A percentile compares a stretch with the other conserved stretches of the same genome.
phyloP scores from a whole-genome alignment of 2,329 filamentous ascomycete genomes.

The Sporothrix variecibatus region DNA sequence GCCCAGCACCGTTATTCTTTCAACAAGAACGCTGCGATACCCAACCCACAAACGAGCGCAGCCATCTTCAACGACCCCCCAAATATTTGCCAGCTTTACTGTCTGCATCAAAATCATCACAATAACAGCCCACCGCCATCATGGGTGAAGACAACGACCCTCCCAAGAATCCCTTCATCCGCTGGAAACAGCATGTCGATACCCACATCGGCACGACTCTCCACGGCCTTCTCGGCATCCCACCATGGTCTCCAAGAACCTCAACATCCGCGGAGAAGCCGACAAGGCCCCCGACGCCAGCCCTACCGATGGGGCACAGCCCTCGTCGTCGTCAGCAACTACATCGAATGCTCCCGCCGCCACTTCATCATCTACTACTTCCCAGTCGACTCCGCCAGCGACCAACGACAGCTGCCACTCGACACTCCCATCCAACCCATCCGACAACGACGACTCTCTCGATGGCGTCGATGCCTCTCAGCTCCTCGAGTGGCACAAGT shows the following conservation, averaged over 20 bases:
- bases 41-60: background rate
- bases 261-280: conserved; percentile 31
- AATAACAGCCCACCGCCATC: background rate
- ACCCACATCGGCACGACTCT: conserved; percentile 40
- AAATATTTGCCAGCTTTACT: background rate
- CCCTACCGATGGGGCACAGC: background rate
- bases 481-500: conserved; percentile 39
- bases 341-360: background rate
- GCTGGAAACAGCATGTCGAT: conserved; percentile 47
- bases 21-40: conserved; percentile 21
- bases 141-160: conserved; percentile 33
- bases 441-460: conserved; percentile 24
- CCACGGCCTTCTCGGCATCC: conserved; percentile 36
- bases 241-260: conserved; percentile 34
- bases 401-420: background rate
- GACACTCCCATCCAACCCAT: background rate
- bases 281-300: background rate
- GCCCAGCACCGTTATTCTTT: conserved; percentile 7
- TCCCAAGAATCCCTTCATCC: conserved; percentile 43
- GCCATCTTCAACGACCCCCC: background rate
- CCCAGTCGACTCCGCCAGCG: background rate
- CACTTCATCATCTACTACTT: background rate
- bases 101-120: background rate
- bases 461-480: conserved; percentile 30
- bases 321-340: background rate